phyloP scores from a whole-genome alignment of 2,329 filamentous ascomycete species.

The Colletotrichum paranaense region DNA sequence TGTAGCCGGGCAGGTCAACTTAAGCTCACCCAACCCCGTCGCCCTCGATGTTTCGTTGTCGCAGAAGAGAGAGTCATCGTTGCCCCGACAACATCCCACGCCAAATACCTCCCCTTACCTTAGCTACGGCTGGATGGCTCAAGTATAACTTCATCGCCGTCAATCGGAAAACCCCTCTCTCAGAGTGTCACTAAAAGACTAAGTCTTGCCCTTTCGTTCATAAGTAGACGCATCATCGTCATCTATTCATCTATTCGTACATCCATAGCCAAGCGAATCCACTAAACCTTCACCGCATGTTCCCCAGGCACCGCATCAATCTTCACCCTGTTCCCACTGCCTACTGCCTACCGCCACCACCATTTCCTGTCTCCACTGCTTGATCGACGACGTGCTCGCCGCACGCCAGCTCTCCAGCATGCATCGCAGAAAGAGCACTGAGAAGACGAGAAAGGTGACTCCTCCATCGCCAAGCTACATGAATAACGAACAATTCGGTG shows the following conservation, averaged over 20 bases:
- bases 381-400: not conserved
- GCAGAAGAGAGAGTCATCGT: slow-evolving; percentile 17
- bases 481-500: slow-evolving; percentile 76
- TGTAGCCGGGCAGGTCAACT: not conserved
- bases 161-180: not conserved
- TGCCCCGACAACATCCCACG: slow-evolving; percentile 34
- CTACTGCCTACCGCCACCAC: not conserved
- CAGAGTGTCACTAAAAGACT: not conserved
- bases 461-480: slow-evolving; percentile 73
- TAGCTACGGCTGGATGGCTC: slow-evolving; percentile 2
- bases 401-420: slow-evolving; percentile 4
- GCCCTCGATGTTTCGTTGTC: slow-evolving; percentile 6
- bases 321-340: not conserved
- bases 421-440: slow-evolving; percentile 44
- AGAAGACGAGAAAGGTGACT: slow-evolving; percentile 64
- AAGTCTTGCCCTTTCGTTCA: not conserved
- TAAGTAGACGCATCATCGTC: slow-evolving; percentile 7
- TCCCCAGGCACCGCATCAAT: not conserved
- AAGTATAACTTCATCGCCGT: slow-evolving; percentile 29
- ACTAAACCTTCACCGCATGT: slow-evolving; percentile 11
- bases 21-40: not conserved
- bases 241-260: slow-evolving; percentile 7
- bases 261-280: slow-evolving; percentile 10
- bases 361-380: not conserved
- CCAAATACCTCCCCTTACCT: slow-evolving; percentile 9